A percentile compares a stretch with the other conserved stretches of the same genome.
Evolutionary conservation across 139 green algal genomes (phyloP).

Genomic region (Coelastrella sp.): DNA sequence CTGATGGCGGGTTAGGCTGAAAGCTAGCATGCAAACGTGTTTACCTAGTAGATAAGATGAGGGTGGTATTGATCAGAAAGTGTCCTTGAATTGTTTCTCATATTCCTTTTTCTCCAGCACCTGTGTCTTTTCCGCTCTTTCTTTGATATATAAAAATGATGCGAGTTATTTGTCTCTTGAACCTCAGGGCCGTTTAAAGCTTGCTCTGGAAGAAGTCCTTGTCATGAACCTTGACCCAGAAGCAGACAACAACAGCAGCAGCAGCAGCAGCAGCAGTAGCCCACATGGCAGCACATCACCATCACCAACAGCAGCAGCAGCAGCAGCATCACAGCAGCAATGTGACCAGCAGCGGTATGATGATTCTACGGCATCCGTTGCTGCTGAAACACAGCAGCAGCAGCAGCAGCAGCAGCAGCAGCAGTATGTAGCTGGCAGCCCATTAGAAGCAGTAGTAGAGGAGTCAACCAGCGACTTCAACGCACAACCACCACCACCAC

Average conservation of each 20-base stretch:
- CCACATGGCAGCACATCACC: neutral
- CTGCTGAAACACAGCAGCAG: neutral
- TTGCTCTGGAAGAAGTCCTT: slow-evolving; percentile 82
- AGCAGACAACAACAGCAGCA: neutral
- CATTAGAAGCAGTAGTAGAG: neutral
- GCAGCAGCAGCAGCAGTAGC: slow-evolving; percentile 20
- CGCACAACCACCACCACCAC: neutral
- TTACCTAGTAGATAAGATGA: too few species aligned
- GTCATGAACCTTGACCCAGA: slow-evolving; percentile 52
- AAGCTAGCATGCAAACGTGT: too few species aligned
- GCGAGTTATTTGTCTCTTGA: neutral
- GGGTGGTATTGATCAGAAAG: too few species aligned
- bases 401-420: slow-evolving; percentile 6
- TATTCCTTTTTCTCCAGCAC: too few species aligned
- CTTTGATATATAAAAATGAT: too few species aligned
- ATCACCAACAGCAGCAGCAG: slow-evolving; percentile 28
- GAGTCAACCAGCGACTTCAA: neutral
- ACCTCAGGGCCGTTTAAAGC: slow-evolving; percentile 65
- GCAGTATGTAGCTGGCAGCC: neutral
- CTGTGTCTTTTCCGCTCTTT: too few species aligned
- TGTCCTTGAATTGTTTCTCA: too few species aligned
- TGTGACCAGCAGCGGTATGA: neutral
- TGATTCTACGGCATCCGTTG: neutral
- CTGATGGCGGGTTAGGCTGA: neutral
- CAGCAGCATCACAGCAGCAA: slow-evolving; percentile 14